Percentiles rank a stretch among this genome's conserved stretches.
These are phyloP conservation scores for Rhodotorula graminis DNA, from an alignment of 768 basidiomycete genomes.

Conservation along the genomic window DNA sequence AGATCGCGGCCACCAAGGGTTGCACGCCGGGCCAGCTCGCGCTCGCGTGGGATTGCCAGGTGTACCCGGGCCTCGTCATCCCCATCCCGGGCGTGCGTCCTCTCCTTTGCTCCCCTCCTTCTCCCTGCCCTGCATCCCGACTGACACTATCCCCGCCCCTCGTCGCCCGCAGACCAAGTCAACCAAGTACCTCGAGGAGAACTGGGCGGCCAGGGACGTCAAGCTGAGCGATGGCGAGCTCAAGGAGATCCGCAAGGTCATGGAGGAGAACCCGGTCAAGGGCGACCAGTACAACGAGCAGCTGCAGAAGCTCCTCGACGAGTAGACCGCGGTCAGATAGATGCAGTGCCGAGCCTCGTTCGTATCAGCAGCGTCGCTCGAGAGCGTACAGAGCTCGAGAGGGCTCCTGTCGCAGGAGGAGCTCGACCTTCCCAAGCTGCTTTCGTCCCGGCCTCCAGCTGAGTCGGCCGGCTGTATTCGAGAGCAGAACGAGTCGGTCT, in stretches of 20 bases:
- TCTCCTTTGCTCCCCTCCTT: not conserved
- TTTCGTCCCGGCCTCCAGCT: no score
- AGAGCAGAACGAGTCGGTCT: no score
- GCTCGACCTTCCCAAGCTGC: no score
- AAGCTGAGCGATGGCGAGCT: slow-evolving; percentile 50
- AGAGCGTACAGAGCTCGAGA: no score
- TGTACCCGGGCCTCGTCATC: slow-evolving; percentile 42
- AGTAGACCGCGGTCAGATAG: not conserved
- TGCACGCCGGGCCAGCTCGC: slow-evolving; percentile 48
- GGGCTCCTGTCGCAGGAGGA: no score
- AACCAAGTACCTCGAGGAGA: slow-evolving; percentile 53
- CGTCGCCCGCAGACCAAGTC: slow-evolving; percentile 40
- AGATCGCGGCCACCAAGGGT: slow-evolving; percentile 47
- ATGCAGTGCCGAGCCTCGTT: no score
- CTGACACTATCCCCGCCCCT: not conserved
- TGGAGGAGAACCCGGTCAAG: slow-evolving; percentile 47
- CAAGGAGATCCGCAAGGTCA: slow-evolving; percentile 49
- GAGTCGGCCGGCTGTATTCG: no score
- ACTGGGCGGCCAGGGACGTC: slow-evolving; percentile 51
- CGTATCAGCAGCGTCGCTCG: no score
- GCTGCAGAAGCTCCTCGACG: not conserved
- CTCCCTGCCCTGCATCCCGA: not conserved
- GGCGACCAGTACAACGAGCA: slow-evolving; percentile 48
- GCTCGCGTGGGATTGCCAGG: slow-evolving; percentile 48
- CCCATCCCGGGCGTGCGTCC: slow-evolving; percentile 42